Evolutionary conservation across 2,329 filamentous ascomycete genomes (phyloP), one percentile per base, ranked within the genome.

Genomic region (Diplodia mutila): DNA sequence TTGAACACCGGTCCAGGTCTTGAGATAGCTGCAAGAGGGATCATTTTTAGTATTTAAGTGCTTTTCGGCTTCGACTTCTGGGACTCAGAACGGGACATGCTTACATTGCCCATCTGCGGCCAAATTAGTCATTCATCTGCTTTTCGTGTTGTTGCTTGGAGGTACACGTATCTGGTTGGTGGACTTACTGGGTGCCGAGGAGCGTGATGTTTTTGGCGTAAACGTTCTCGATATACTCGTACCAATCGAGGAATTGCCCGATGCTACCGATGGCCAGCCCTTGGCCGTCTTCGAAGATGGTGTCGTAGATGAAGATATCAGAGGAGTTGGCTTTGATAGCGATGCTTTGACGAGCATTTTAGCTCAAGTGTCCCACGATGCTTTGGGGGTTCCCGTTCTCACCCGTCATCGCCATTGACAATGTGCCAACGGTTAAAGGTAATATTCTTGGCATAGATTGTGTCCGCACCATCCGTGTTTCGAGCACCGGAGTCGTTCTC

Each of bases 251-350:
- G 69, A 85, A 87, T 74, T 88, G 86, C 0, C 85, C 86, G 51
- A 89, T 84, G 32, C 82, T 85, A 2, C 86, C 86, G 18, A 89
- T 80, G 1, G 86, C 85, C n/a, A 88, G 76, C 2, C 85, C 85
- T 3, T 82, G 78, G 1, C 85, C 85, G 34, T 80, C 79, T 68
- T 81, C 79, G 73, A 87, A 86, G 4, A 76, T 78, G 59, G 76
- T 81, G 73, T 87, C 80, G 27, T 80, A 78, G 66, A 88, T 78
- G 37, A 74, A 72, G 57, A 89, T 85, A 69, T 87, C 84, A 21
- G 82, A 86, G 52, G 81, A 84, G 72, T 89, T 88, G 34, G 80
- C 82, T 73, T 88, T 88, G 53, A 83, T 72, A 0, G 83, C 81
- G 63, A 89, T 84, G 69, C 80, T 80, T 21, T 16, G 42, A 71